Base-by-base conservation (phyloP, 2,329 filamentous ascomycete genomes). In the Cryphonectria radicalis region DNA sequence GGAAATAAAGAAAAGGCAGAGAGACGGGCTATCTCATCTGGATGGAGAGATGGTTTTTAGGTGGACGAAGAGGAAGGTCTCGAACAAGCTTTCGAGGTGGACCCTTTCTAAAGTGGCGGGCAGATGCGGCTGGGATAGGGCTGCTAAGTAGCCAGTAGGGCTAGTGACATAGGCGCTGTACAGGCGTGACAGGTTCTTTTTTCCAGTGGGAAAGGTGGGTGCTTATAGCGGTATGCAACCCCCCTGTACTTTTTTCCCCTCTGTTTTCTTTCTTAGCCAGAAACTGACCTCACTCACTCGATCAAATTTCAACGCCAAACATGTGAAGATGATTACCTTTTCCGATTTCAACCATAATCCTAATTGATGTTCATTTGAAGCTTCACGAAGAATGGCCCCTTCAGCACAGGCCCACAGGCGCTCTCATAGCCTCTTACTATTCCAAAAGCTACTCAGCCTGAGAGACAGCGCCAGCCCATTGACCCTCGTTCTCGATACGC, bases 381-480 rank as follows among this genome's bases (percentile, higher is more conserved):
- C 5, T 35, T 25, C 7, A 17, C 25, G 19, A 5, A 28, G n/a
- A 10, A 77, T 76, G 75, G 74, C 75, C 1, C 72, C 76, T 7
- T 74, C 76, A 22, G 71, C 73, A 25, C 71, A 75, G n/a, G 76
- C 76, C 19, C 72, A 76, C 14, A 72, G 67, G 22, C 75, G 77
- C 22, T 74, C 77, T 8, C 76, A 76, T 71, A 77, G 75, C 70
- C 72, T 76, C 6, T 70, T 78, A 53, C 72, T 78, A 37, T 70
- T 77, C 40, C 77, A 78, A 70, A 77, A 77, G 63, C 68, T 78
- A 62, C 74, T 78, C 43, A 76, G 91, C 77, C 84, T 93, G 70
- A 88, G 93, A 73, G 92, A 96, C 80, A 90, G 89, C 70, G 90
- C 92, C 19, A 97, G 94, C 65, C 95, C 95, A 3, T 90, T 98